phyloP scores from a whole-genome alignment of 306 rosid genomes.

The Fagus sylvatica region DNA sequence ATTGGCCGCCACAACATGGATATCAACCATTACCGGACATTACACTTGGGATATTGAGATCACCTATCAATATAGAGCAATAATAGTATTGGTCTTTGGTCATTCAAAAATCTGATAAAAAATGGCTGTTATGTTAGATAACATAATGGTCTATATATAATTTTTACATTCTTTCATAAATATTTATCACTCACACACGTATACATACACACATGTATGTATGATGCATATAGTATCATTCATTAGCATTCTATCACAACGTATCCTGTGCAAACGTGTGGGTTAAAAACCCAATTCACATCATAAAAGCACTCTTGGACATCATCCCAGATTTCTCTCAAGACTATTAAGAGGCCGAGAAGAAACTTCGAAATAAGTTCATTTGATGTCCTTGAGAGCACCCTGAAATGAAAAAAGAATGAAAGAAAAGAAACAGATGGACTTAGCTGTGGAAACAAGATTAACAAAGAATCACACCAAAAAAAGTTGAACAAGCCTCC shows the following conservation, averaged over 20 bases:
- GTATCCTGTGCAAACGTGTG: too few relatives aligned
- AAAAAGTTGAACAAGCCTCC: background rate
- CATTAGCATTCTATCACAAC: background rate
- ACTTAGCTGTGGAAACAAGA: too few relatives aligned
- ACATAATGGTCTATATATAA: background rate
- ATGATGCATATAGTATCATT: background rate
- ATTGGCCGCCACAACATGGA: background rate
- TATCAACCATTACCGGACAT: too few relatives aligned
- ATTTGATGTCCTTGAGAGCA: background rate
- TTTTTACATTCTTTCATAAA: background rate
- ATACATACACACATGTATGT: background rate
- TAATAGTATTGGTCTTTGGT: background rate
- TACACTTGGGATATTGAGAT: too few relatives aligned
- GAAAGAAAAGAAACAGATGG: background rate
- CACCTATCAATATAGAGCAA: background rate
- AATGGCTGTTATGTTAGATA: background rate
- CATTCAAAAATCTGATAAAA: background rate
- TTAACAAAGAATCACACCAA: background rate
- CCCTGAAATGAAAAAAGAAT: background rate
- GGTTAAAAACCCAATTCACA: too few relatives aligned
- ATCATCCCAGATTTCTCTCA: background rate
- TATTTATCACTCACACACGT: background rate
- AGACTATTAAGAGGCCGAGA: background rate
- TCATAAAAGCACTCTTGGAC: background rate
- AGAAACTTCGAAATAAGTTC: background rate